Conservation (phyloP, 306 rosid species). For the Ochetophila trinervis region DNA sequence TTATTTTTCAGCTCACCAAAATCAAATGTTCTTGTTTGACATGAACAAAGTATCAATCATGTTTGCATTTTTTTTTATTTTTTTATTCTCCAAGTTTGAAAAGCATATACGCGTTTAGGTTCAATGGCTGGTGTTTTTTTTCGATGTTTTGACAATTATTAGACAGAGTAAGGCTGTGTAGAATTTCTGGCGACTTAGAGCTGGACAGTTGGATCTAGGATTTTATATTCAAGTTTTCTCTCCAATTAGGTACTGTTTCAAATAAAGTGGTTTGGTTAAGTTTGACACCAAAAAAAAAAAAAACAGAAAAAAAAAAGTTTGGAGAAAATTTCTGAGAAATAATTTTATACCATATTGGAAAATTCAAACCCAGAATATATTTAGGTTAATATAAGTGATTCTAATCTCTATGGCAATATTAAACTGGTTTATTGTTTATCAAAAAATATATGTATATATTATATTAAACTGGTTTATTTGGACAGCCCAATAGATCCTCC, state of each 20-base stretch:
- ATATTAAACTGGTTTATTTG: too few relatives aligned
- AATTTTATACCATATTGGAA: too few relatives aligned
- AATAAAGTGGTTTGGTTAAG: neutral
- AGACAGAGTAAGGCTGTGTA: neutral
- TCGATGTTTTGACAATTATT: neutral
- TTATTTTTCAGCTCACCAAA: constrained; percentile 7
- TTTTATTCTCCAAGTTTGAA: neutral
- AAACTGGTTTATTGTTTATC: too few relatives aligned
- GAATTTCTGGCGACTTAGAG: constrained; percentile 4
- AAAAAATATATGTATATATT: too few relatives aligned
- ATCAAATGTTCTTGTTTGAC: constrained; percentile 15
- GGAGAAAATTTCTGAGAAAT: too few relatives aligned
- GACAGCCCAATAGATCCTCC: too few relatives aligned
- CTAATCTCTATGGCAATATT: too few relatives aligned
- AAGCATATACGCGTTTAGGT: neutral
- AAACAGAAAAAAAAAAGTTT: too few relatives aligned
- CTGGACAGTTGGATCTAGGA: constrained; percentile 6
- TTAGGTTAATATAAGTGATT: too few relatives aligned
- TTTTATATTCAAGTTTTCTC: neutral
- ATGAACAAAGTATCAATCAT: constrained; percentile 12
- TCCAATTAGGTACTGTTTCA: neutral
- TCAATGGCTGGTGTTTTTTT: neutral
- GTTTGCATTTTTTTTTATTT: neutral
- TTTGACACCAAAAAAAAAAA: too few relatives aligned
- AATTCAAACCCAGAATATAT: too few relatives aligned